phyloP scores from a whole-genome alignment of 2,329 filamentous ascomycete species.

The Epicoccum sorghinum region DNA sequence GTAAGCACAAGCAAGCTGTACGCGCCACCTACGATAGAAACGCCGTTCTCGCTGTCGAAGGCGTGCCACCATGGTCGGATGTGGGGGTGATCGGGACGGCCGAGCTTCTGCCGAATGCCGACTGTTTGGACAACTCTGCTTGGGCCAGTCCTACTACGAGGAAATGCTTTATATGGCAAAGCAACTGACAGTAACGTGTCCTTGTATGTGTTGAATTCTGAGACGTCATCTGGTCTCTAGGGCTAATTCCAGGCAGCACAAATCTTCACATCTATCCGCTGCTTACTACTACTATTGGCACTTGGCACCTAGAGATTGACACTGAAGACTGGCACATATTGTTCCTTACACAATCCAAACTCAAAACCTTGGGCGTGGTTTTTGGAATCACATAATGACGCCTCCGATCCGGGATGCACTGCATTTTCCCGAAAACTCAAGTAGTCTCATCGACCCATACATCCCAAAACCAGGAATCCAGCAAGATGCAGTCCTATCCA shows the following conservation, averaged over 20 bases:
- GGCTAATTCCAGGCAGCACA: not conserved
- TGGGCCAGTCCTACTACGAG: not conserved
- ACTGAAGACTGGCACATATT: not conserved
- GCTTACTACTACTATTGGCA: too few species aligned
- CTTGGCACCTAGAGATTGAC: too few species aligned
- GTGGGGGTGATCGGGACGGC: slow-evolving; percentile 4
- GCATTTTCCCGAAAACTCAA: slow-evolving; percentile 52
- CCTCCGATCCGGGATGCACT: slow-evolving; percentile 28
- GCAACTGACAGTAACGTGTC: not conserved
- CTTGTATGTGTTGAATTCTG: not conserved
- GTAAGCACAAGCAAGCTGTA: not conserved
- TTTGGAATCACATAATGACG: slow-evolving; percentile 7
- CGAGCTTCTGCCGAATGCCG: slow-evolving; percentile 9
- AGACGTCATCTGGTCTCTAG: not conserved
- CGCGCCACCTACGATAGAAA: not conserved
- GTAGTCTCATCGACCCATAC: slow-evolving; percentile 59
- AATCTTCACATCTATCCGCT: not conserved
- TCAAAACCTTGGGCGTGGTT: too few species aligned
- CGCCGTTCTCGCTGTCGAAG: slow-evolving; percentile 9
- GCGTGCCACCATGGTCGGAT: slow-evolving; percentile 11
- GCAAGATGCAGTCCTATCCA: slow-evolving; percentile 7
- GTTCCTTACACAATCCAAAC: not conserved
- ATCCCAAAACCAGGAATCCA: slow-evolving; percentile 44
- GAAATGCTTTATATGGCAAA: not conserved
- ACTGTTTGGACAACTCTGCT: not conserved